Evolutionary conservation across 1,139 yeast genomes (phyloP), one percentile per base, ranked within the genome.

Genomic region (Geotrichum reessii): DNA sequence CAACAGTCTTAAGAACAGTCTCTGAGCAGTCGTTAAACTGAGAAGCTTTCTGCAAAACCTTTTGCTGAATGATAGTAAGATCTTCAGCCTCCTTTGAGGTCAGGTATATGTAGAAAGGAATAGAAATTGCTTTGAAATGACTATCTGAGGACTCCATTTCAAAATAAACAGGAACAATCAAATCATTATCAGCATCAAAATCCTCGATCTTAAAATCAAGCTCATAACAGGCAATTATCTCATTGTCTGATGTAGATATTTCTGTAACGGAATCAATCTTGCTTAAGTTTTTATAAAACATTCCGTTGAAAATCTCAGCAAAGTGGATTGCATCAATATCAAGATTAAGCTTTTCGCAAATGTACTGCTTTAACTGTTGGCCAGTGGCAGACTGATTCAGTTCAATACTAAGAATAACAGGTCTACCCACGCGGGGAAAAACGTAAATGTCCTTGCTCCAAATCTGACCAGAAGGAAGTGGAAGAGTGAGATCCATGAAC

Each of bases 401-500:
- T 66, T 89, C 96, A 3, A 91, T 89, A 64, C 86, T 91, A 21
- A 87, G 71, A 11, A 73, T 70, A 70, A 31, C 44, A 12, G 83
- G 81, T 0, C 72, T 73, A 0, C 83, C 83, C 27, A 78, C 73
- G 51, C 81, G 78, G 25, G 87, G 85, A 42, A 92, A 80, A 25
- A 90, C 75, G 1, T 80, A 77, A 51, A 92, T 78, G 14, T 81
- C 81, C 53, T 84, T 86, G 44, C 77, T 75, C 97, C 98, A 92
- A 59, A 81, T 78, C 53, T 84, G 82, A 56, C 83, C 83, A 12
- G 87, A 83, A 0, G 98, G 98, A 50, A 93, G 75, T 0, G 98
- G 98, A 53, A 93, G 75, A 0, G 99, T 92, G 63, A 93, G 75
- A 68, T 91, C 98, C 74, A 85, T 89, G 69, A 85, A 93, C 0